Evolutionary conservation across 768 basidiomycete species (phyloP).

Genomic region (Leccinum longicurvipes): DNA sequence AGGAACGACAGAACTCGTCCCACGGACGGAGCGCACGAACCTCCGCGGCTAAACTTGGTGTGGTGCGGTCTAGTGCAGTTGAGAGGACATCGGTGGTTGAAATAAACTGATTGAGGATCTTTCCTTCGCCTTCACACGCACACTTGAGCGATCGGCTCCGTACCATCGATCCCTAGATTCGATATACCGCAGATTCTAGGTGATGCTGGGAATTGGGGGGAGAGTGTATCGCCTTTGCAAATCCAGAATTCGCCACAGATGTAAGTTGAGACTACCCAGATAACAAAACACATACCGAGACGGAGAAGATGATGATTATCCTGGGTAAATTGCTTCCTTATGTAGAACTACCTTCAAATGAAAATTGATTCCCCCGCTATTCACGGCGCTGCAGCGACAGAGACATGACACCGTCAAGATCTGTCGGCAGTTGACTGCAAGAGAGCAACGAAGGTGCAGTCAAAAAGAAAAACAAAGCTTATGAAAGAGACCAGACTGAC

Average conservation of each 20-base stretch:
- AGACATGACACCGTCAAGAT: slow-evolving; percentile 11
- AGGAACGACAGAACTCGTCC: slow-evolving; percentile 3
- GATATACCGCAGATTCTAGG: not conserved
- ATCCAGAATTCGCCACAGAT: not conserved
- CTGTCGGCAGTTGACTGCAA: not conserved
- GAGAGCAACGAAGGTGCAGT: not conserved
- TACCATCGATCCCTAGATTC: not conserved
- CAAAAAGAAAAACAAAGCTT: not conserved
- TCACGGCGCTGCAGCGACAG: slow-evolving; percentile 15
- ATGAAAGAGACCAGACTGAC: not conserved
- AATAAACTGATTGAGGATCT: slow-evolving; percentile 4
- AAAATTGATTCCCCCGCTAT: slow-evolving; percentile 1
- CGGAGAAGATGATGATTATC: not conserved
- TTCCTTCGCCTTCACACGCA: not conserved
- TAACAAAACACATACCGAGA: slow-evolving; percentile 2
- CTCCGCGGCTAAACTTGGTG: not conserved
- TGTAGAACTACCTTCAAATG: not conserved
- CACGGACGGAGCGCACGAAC: slow-evolving; percentile 9
- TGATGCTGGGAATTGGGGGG: not conserved
- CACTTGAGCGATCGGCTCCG: not conserved
- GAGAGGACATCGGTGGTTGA: not conserved
- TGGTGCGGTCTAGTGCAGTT: not conserved
- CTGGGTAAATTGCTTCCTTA: not conserved
- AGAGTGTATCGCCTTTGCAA: not conserved
- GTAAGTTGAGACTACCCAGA: not conserved